These are phyloP conservation scores for Fusarium nisikadoi DNA, from an alignment of 2,329 filamentous ascomycete genomes.

Conservation along the genomic window DNA sequence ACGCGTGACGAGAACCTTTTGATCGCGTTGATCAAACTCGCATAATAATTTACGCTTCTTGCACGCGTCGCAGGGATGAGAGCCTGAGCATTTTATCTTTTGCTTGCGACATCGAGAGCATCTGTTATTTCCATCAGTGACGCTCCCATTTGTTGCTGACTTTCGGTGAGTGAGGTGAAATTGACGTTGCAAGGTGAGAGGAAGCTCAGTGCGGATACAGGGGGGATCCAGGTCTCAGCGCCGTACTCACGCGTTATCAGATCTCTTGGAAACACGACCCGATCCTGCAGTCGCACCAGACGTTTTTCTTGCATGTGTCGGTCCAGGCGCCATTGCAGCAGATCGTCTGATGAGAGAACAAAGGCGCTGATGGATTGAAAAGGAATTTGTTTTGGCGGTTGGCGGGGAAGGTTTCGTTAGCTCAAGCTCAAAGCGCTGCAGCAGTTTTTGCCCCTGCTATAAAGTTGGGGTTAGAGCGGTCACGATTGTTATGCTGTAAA, in stretches of 20 bases:
- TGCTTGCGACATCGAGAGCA: slow-evolving; percentile 48
- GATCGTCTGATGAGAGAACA: background rate
- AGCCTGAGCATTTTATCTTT: slow-evolving; percentile 50
- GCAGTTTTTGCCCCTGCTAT: background rate
- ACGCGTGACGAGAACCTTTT: slow-evolving; percentile 60
- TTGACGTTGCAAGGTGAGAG: background rate
- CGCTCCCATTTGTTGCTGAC: too few species aligned
- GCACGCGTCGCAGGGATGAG: slow-evolving; percentile 48
- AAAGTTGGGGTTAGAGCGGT: slow-evolving; percentile 3
- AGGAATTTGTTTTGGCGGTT: background rate
- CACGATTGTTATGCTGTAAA: slow-evolving; percentile 1
- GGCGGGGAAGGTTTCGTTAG: slow-evolving; percentile 7
- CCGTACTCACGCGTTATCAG: slow-evolving; percentile 41
- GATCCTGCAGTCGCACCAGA: slow-evolving; percentile 16
- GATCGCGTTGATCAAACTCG: slow-evolving; percentile 54
- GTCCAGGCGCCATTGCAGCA: slow-evolving; percentile 30
- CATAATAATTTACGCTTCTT: slow-evolving; percentile 48
- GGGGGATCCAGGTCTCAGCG: background rate
- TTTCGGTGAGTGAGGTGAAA: background rate
- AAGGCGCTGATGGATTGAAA: background rate
- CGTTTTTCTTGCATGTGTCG: slow-evolving; percentile 30
- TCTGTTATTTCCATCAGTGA: background rate
- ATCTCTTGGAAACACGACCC: slow-evolving; percentile 42
- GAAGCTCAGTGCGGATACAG: background rate
- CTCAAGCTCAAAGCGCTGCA: background rate